These are phyloP conservation scores for Aureobasidium leucospermi DNA, from an alignment of 2,329 filamentous ascomycete genomes.

Conservation along the genomic window DNA sequence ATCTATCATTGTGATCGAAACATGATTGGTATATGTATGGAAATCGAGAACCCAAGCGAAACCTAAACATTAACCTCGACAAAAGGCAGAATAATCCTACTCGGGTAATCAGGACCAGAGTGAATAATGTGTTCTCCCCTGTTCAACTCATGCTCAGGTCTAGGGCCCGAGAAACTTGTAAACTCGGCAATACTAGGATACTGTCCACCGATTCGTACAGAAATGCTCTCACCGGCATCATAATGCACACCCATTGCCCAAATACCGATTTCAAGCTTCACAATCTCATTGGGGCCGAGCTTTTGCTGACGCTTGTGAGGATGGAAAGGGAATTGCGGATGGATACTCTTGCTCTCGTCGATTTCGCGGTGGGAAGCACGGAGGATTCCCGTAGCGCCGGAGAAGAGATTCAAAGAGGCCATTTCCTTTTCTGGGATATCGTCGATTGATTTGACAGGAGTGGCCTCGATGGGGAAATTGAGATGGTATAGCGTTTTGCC, in stretches of 20 bases:
- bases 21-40: background rate
- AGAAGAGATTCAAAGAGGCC: background rate
- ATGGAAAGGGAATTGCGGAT: constrained; percentile 27
- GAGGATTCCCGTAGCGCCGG: constrained; percentile 20
- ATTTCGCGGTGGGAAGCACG: constrained; percentile 38
- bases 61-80: background rate
- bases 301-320: constrained; percentile 35
- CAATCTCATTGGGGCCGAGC: constrained; percentile 32
- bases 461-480: background rate
- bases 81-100: constrained; percentile 11
- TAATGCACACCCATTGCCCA: constrained; percentile 41
- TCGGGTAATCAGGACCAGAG: constrained; percentile 1
- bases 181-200: constrained; percentile 11
- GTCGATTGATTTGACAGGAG: background rate
- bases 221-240: constrained; percentile 31
- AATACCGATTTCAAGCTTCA: constrained; percentile 41
- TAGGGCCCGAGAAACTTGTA: background rate
- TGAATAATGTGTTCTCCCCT: constrained; percentile 7
- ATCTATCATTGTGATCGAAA: background rate
- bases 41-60: no score
- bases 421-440: constrained; percentile 30
- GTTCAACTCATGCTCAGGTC: constrained; percentile 5
- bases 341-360: constrained; percentile 18
- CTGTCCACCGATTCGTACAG: background rate
- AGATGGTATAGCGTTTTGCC: background rate